Evolutionary conservation across 2,329 filamentous ascomycete genomes (phyloP).

Genomic region (Cytospora piceae): DNA sequence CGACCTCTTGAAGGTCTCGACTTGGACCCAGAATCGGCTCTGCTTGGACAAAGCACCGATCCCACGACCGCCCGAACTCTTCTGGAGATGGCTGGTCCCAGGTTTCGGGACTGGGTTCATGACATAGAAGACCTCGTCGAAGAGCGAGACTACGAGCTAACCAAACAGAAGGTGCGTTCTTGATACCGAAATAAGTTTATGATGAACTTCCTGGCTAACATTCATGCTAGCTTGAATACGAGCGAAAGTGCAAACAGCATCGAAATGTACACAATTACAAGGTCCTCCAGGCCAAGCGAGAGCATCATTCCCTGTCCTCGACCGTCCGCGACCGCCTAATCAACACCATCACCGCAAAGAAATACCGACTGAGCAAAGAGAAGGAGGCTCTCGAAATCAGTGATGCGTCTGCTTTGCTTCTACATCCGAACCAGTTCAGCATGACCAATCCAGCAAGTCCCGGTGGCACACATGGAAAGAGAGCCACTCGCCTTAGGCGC

Average conservation of each 20-base stretch:
- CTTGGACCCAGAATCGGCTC: conserved; percentile 23
- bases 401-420: conserved; percentile 65
- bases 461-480: conserved; percentile 65
- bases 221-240: conserved; percentile 59
- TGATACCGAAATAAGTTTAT: background rate
- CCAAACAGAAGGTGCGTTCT: conserved; percentile 73
- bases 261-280: conserved; percentile 64
- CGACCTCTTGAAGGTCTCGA: conserved; percentile 50
- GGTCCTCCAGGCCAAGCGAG: conserved; percentile 63
- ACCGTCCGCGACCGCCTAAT: conserved; percentile 70
- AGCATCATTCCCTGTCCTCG: conserved; percentile 61
- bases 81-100: conserved; percentile 76
- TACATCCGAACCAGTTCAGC: conserved; percentile 71
- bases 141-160: conserved; percentile 80
- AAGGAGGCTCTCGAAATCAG: conserved; percentile 71
- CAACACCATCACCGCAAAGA: conserved; percentile 67
- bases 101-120: conserved; percentile 83
- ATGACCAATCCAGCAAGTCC: conserved; percentile 67
- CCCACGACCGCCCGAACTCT: conserved; percentile 54
- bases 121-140: conserved; percentile 89
- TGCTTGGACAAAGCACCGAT: conserved; percentile 45
- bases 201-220: background rate
- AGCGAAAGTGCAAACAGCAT: conserved; percentile 63
- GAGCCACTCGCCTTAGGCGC: conserved; percentile 63
- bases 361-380: conserved; percentile 65